A percentile compares a stretch with the other conserved stretches of the same genome.
Evolutionary conservation across 257 asterid species (phyloP).

Genomic region (Penstemon eatonii): DNA sequence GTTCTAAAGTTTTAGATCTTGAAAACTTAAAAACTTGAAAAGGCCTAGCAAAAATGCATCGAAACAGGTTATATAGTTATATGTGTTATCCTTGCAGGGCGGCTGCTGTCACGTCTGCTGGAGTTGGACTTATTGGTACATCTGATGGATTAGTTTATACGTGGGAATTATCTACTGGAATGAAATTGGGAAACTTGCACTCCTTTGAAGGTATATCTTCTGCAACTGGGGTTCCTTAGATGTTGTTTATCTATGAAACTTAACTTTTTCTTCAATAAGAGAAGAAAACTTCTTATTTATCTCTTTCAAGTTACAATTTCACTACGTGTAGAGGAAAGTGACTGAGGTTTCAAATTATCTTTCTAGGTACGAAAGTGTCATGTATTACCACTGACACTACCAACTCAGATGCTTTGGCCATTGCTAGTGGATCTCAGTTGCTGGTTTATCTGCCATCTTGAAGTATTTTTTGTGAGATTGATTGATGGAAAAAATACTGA

Average conservation of each 20-base stretch:
- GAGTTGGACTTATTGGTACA: slow-evolving; percentile 85
- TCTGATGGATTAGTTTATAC: slow-evolving; percentile 65
- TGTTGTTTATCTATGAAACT: neutral
- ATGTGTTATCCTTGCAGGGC: slow-evolving; percentile 44
- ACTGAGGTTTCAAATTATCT: slow-evolving; percentile 20
- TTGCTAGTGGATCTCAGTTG: slow-evolving; percentile 68
- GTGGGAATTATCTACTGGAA: slow-evolving; percentile 90
- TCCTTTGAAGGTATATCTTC: slow-evolving; percentile 58
- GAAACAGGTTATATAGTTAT: no score
- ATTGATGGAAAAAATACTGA: no score
- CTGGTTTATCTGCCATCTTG: slow-evolving; percentile 56
- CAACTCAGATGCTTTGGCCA: slow-evolving; percentile 62
- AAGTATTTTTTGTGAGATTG: neutral
- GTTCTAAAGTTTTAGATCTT: no score
- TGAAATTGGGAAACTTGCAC: slow-evolving; percentile 57
- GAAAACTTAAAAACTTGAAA: no score
- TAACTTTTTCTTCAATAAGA: neutral
- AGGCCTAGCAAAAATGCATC: no score
- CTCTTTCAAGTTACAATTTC: neutral
- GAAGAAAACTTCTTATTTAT: neutral
- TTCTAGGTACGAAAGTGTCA: slow-evolving; percentile 59
- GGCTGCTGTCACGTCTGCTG: slow-evolving; percentile 55
- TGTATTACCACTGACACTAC: slow-evolving; percentile 57
- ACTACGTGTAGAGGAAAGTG: neutral
- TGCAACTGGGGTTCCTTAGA: neutral